These are phyloP conservation scores for Pichia nakasei DNA, from an alignment of 805 yeast species.

Conservation along the genomic window DNA sequence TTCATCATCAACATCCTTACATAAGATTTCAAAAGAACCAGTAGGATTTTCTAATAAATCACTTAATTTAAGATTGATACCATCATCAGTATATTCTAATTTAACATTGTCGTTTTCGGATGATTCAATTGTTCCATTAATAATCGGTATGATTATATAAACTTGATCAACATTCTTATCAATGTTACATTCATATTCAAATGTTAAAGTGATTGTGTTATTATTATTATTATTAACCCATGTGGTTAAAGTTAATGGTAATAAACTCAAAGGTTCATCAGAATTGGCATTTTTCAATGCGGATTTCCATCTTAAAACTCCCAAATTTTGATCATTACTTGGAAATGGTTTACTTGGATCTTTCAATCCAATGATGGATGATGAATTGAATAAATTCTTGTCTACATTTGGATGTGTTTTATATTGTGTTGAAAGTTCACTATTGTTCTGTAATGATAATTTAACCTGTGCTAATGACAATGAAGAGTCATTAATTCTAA, in stretches of 20 bases:
- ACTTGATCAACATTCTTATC: slow-evolving; percentile 45
- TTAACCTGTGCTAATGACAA: slow-evolving; percentile 59
- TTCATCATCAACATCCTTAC: slow-evolving; percentile 61
- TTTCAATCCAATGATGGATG: slow-evolving; percentile 59
- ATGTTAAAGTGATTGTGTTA: slow-evolving; percentile 60
- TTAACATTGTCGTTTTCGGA: slow-evolving; percentile 48
- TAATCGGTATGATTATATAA: slow-evolving; percentile 55
- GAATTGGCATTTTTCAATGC: slow-evolving; percentile 42
- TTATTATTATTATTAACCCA: slow-evolving; percentile 70
- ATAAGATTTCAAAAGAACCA: slow-evolving; percentile 74
- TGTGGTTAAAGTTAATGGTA: slow-evolving; percentile 69
- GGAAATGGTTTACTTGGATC: slow-evolving; percentile 81
- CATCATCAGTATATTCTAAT: slow-evolving; percentile 55
- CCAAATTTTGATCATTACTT: slow-evolving; percentile 79
- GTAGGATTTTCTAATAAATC: slow-evolving; percentile 39
- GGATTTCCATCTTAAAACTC: slow-evolving; percentile 89
- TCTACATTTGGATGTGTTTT: slow-evolving; percentile 97
- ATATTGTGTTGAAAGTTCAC: slow-evolving; percentile 49
- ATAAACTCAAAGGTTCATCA: slow-evolving; percentile 41
- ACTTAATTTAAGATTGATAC: slow-evolving; percentile 57
- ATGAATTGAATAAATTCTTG: slow-evolving; percentile 52
- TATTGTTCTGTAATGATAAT: slow-evolving; percentile 40
- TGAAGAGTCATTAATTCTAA: slow-evolving; percentile 73
- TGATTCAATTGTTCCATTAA: slow-evolving; percentile 43
- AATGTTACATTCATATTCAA: slow-evolving; percentile 74